Base-by-base conservation (phyloP, 768 basidiomycete species). In the Auriscalpium orientale region DNA sequence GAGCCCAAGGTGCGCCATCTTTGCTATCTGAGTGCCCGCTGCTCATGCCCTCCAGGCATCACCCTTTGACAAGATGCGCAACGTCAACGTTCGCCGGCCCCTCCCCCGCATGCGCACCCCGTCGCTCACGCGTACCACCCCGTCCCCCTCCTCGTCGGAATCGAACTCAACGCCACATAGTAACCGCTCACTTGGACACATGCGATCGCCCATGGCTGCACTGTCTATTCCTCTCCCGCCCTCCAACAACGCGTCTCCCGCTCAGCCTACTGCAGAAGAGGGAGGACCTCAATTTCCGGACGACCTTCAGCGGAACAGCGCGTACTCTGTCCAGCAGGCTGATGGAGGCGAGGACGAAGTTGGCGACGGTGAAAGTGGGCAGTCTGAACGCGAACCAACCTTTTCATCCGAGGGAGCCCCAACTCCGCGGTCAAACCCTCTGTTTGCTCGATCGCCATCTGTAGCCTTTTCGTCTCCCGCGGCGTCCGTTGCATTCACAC, bases 331-430 rank as follows among this genome's bases (percentile, higher is more conserved):
- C 47, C 55, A 54, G 22, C 40, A 20, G 2, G 46, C 15, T 2
- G 46, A 22, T 16, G 37, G 46, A 8, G 37, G 46, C 38, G 53
- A 48, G n/a, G 46, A 33, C 28, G 33, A 50, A 12, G 22, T 13
- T 22, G 51, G 50, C 21, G 51, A 48, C 1, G 53, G 47, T n/a
- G 21, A 18, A 9, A 9, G 48, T 33, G 34, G 33, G 47, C 48
- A 46, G 2, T 49, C 55, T n/a, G 56, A 55, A 8, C 59, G 65
- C 16, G 84, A 87, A 50, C 84, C 85, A 5, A 89, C 87, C 0
- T 89, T 89, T 64, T 87, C 87, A 0, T 87, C 87, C 10, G 84
- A 86, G 36, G 83, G 79, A 13, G 63, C 62, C 1, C 54, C 57
- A 1, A 66, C 65, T 2, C 56, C 57, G n/a, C 47, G 21, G 11